Evolutionary conservation across 345 rosid species (phyloP), one percentile per base, ranked within the genome.

Genomic region (Nasturtium officinale): DNA sequence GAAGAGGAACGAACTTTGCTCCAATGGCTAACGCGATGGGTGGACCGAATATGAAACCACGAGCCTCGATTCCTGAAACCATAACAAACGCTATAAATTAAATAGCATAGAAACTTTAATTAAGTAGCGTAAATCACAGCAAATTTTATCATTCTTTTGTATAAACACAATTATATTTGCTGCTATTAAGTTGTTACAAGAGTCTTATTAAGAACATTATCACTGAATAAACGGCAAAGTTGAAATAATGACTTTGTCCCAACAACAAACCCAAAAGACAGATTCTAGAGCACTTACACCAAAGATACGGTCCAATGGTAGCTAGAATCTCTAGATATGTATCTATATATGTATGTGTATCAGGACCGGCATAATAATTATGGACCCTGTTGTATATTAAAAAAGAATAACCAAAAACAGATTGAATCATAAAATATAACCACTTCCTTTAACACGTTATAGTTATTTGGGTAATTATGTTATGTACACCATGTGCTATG

Each of bases 11-110:
- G 45, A 95, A 95, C 80, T 95, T 95, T 9, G 99, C 99, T 73
- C 98, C 98, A 50, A 92, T 95, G 6, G 97, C 99, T 83, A 95
- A 77, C 8, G 99, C 99, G 26, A 91, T 92, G 30, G 99, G 90
- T 77, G 97, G 94, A 52, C 98, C 99, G 30, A 95, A 95, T 20
- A 95, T 79, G 69, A 95, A 95, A 38, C 99, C 99, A 4, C 99
- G 86, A 46, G 99, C 98, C 77, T 95, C 99, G 61, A 95, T 85
- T 52, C 99, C 99, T 95, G 87, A 40, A 72, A 61, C 46, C 54
- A 37, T 25, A 32, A 3, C 43, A 52, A 28, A 29, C 43, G 16
- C 0, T 37, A 5, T n/a, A n/a, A n/a, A n/a, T n/a, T n/a, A n/a
- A n/a, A n/a, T n/a, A n/a, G n/a, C n/a, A n/a, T n/a, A n/a, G 1